Base-by-base conservation (phyloP, 495 filamentous ascomycete genomes). In the Amorphotheca resinae region DNA sequence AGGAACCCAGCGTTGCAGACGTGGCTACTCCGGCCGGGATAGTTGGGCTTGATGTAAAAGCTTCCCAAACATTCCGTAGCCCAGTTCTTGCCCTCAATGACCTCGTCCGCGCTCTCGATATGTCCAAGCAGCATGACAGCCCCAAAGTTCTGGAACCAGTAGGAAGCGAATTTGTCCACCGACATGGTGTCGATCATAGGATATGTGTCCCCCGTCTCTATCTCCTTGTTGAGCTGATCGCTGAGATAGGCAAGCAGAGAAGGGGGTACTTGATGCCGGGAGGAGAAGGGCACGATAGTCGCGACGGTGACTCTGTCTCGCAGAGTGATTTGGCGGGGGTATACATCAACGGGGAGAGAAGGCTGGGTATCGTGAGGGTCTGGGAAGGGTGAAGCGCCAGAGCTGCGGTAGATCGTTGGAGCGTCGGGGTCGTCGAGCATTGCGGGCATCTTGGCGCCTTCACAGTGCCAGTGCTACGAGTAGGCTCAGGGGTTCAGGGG, bases 41-140 rank as follows among this genome's bases (percentile, higher is more conserved):
- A 98, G 60, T 98, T 96, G 31, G 91, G 89, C 61, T 93, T 87
- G 64, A 96, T 82, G 59, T 93, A 95, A 56, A 95, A 98, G 51
- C 86, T 94, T 34, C 91, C 91, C 30, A 96, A 68, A 55, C 89
- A 95, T 48, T 83, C 67, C 48, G 76, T 80, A 40, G 77, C 68
- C 91, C 91, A 98, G 58, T 93, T 81, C 45, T 74, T 74, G 31
- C 72, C 73, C 26, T 81, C 72, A 15, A 44, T 8, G 2, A 57
- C 36, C 26, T 61, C 61, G 3, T 56, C 44, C 31, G 71, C 62
- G 34, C 60, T 61, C 40, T 70, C 67, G 34, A 89, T 76, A 48
- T 82, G 76, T 12, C 91, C 91, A 11, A 93, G 70, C 1, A 96
- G 65, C 89, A 96, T 95, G 48, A 98, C 74, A 7, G 86, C 89